A percentile compares a stretch with the other conserved stretches of the same genome.
Evolutionary conservation across 768 basidiomycete species (phyloP).

Genomic region (Rubroboletus satanas): DNA sequence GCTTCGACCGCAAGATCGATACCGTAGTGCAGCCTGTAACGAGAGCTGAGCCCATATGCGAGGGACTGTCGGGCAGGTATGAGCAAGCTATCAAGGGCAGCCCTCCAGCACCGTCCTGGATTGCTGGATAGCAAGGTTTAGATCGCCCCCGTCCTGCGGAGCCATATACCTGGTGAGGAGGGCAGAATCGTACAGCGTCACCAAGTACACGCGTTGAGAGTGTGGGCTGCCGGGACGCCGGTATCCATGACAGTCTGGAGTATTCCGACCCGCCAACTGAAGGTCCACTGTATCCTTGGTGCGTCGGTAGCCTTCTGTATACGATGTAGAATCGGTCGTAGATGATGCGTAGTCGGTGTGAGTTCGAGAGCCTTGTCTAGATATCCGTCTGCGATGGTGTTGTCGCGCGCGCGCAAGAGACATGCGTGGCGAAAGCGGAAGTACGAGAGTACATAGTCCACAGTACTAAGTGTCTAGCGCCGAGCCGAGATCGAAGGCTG

Average conservation of each 20-base stretch:
- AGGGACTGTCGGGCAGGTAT: conserved; percentile 5
- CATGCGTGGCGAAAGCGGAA: conserved; percentile 5
- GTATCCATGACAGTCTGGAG: conserved; percentile 3
- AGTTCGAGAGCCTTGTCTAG: conserved; percentile 9
- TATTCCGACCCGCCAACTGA: conserved; percentile 7
- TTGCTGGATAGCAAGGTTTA: conserved; percentile 17
- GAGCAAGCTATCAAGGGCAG: conserved; percentile 5
- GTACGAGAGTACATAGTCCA: conserved; percentile 5
- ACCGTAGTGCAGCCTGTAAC: conserved; percentile 9
- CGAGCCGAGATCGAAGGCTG: conserved; percentile 18
- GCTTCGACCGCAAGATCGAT: conserved; percentile 9
- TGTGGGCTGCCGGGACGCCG: background rate
- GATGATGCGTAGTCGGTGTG: conserved; percentile 1
- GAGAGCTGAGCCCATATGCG: conserved; percentile 7
- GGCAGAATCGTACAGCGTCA: conserved; percentile 19
- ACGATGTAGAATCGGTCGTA: conserved; percentile 11
- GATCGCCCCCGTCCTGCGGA: conserved; percentile 13
- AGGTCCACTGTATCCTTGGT: conserved; percentile 13
- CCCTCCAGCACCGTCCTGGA: conserved; percentile 2
- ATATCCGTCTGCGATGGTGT: background rate
- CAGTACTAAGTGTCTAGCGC: background rate
- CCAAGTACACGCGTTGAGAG: conserved; percentile 8
- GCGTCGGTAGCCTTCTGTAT: conserved; percentile 8
- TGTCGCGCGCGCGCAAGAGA: background rate
- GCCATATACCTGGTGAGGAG: conserved; percentile 15